Conservation (phyloP, 495 filamentous ascomycete genomes). For the Penicillium macrosclerotiorum region DNA sequence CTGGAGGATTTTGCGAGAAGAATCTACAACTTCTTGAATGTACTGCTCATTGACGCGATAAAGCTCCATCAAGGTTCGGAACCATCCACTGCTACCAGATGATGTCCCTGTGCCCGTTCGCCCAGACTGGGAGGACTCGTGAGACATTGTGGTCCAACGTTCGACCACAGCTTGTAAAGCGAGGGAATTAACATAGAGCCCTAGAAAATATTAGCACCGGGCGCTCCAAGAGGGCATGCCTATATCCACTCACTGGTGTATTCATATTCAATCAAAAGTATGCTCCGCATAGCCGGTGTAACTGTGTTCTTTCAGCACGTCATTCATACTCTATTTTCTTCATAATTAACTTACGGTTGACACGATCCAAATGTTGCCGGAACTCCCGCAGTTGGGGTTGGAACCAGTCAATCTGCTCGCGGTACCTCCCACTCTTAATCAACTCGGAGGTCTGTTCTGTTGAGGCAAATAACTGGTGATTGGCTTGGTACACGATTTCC, state of each 20-base stretch:
- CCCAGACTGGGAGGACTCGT: slow-evolving; percentile 49
- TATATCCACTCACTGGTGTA: slow-evolving; percentile 61
- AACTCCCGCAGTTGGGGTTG: slow-evolving; percentile 73
- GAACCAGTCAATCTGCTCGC: slow-evolving; percentile 73
- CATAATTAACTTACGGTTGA: slow-evolving; percentile 38
- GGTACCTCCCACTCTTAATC: slow-evolving; percentile 81
- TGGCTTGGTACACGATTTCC: slow-evolving; percentile 82
- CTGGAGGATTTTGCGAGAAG: slow-evolving; percentile 76
- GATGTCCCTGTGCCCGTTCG: slow-evolving; percentile 38
- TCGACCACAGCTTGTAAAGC: slow-evolving; percentile 93
- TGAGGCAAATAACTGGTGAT: slow-evolving; percentile 79
- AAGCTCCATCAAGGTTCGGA: slow-evolving; percentile 54
- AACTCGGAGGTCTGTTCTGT: slow-evolving; percentile 80
- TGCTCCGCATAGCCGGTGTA: slow-evolving; percentile 72
- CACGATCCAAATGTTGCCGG: slow-evolving; percentile 69
- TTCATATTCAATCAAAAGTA: slow-evolving; percentile 87
- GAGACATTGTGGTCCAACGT: slow-evolving; percentile 72
- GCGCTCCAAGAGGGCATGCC: background rate
- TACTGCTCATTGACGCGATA: slow-evolving; percentile 66
- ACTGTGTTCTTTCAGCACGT: slow-evolving; percentile 44
- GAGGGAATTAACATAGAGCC: slow-evolving; percentile 85
- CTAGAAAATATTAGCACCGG: slow-evolving; percentile 22
- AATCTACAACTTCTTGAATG: slow-evolving; percentile 84
- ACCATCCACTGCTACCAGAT: slow-evolving; percentile 37
- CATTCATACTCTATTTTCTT: background rate